Evolutionary conservation across 768 basidiomycete genomes (phyloP), one percentile per base, ranked within the genome.

Genomic region (Pisolithus microcarpus): DNA sequence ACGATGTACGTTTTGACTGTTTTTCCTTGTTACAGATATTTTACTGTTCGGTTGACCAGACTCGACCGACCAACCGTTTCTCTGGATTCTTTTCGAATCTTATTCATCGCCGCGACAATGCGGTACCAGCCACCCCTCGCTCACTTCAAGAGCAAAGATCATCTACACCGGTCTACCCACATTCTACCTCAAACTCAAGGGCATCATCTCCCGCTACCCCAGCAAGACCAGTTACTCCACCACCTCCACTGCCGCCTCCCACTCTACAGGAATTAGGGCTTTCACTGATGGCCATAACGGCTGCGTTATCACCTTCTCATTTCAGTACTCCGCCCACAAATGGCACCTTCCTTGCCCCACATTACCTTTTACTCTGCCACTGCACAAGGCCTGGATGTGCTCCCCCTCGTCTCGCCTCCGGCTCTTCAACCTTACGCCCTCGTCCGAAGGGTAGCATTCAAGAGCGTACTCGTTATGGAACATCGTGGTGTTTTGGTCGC

Each of bases 391-490:
- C 71, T 92, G 31, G 90, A 92, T 65, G 87, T 92, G 2, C 72
- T 92, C n/a, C 87, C 90, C 2, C 72, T 92, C 26, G 65, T 77
- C 10, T 82, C 84, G 0, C 88, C 90, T 0, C 90, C 88, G 2
- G 75, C 81, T 13, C 75, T 76, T 7, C 83, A 84, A 56, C 87
- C 91, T 13, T 91, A 90, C 65, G 82, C 90, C 9, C 75, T 92
- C 24, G 83, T 92, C 21, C 80, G 90, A 19, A 77, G 88, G 49
- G 87, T 90, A 47, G 76, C 78, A 34, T 92, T 92, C 68, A 91
- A 90, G 62, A 82, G 78, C 50, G 84, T 92, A n/a, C 86, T 92
- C 1, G 85, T 92, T 13, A 92, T 92, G 90, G 90, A 92, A 59
- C 87, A 91, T 60, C 84, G 90, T 28, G 90, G 89, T 7, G 88